Base-by-base conservation (phyloP, 192 early-diverging fungal genomes). In the Backusella westeae region DNA sequence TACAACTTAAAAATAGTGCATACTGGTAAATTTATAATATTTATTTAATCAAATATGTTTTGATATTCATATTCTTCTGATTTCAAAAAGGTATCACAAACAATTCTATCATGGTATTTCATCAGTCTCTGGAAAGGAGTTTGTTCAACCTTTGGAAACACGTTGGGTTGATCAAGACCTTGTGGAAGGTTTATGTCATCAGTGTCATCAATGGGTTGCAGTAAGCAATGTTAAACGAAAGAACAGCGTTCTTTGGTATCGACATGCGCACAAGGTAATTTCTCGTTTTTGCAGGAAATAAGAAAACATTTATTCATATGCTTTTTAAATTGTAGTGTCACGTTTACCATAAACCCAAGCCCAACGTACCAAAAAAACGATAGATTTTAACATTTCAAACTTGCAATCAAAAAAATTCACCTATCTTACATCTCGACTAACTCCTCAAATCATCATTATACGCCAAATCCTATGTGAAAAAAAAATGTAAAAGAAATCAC, bases 51-150 rank as follows among this genome's bases (percentile, higher is more conserved):
- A 67, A 14, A 39, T 32, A n/a, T 38, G 32, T 5, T 70, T 21
- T 38, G 17, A 35, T 46, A 38, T 78, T 32, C 39, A 35, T 53
- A 38, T 71, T 17, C 8, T 38, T 23, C 19, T 34, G 6, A 32
- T 75, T 34, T 29, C 9, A 36, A 89, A 19, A 49, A 49, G 90
- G 88, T 96, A 94, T 75, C 93, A 94, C 78, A 96, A 96, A 84
- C 94, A 94, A 84, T 95, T 94, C 67, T 89, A 86, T 46, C 93
- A 96, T 79, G 94, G 94, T 44, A 93, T 94, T 39, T 95, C 94
- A n/a, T 93, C 92, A 0, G 92, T 94, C 5, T 94, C 94, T 19
- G 92, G 94, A 34, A 87, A 90, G 65, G 84, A 89, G 15, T 95
- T 96, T 74, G 80, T 89, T 7, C 83, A 89, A 19, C 94, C 94